Conservation (phyloP, 73 alveolate genomes). For the Diophrys appendiculata region DNA sequence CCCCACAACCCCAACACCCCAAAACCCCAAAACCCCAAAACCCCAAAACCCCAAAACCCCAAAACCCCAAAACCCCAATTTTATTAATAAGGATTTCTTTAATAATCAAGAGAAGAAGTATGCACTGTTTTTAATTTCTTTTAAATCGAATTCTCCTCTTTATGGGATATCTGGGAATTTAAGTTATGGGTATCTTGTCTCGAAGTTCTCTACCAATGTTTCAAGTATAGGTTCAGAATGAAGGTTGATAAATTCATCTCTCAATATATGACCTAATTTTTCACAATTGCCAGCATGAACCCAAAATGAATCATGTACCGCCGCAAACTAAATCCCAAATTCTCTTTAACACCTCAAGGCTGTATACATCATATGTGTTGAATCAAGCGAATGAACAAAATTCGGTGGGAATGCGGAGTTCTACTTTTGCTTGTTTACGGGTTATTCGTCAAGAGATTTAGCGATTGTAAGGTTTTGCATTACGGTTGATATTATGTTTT, state of each 20-base stretch:
- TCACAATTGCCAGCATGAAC: conserved; percentile 85
- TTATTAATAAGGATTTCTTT: too few species aligned
- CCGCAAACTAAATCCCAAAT: conserved; percentile 81
- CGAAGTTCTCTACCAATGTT: conserved; percentile 62
- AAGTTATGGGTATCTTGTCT: conserved; percentile 71
- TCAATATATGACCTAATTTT: conserved; percentile 52
- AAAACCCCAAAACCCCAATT: too few species aligned
- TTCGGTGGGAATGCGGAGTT: conserved; percentile 94
- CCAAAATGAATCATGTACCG: conserved; percentile 94
- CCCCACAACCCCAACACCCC: neutral
- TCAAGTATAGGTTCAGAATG: conserved; percentile 82
- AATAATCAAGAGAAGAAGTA: conserved; percentile 54
- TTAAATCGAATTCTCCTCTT: conserved; percentile 75
- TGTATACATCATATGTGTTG: conserved; percentile 94
- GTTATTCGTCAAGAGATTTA: conserved; percentile 52
- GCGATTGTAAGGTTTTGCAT: conserved; percentile 37
- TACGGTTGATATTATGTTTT: conserved; percentile 41
- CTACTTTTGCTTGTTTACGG: conserved; percentile 78
- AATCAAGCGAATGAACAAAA: conserved; percentile 86
- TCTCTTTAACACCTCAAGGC: conserved; percentile 80
- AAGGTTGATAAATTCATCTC: conserved; percentile 74
- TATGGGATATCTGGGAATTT: conserved; percentile 79
- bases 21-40: neutral
- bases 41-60: too few species aligned
- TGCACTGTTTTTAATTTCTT: conserved; percentile 42